phyloP scores from a whole-genome alignment of 345 rosid species.

The Gossypium raimondii region DNA sequence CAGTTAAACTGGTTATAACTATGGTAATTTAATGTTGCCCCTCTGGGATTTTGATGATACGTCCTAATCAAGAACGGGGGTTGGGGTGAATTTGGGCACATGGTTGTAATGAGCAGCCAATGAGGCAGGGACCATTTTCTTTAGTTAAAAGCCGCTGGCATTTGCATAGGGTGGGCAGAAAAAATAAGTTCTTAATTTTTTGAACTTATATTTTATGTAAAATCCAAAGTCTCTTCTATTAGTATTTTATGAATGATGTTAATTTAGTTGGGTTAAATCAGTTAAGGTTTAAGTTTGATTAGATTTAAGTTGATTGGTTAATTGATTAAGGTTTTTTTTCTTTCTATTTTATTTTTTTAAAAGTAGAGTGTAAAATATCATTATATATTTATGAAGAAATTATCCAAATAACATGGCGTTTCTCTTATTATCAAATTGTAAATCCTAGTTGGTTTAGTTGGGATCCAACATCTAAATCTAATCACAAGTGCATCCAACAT shows the following conservation, averaged over 20 bases:
- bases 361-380: neutral
- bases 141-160: neutral
- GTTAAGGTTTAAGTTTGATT: too few species aligned
- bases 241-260: too few species aligned
- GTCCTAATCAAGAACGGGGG: neutral
- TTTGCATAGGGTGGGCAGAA: neutral
- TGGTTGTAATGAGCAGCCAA: neutral
- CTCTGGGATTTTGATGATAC: neutral
- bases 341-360: too few species aligned
- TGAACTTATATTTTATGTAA: too few species aligned
- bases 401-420: neutral
- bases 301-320: too few species aligned
- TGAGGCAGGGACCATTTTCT: slow-evolving; percentile 18
- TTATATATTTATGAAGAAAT: neutral
- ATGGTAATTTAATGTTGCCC: neutral
- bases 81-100: too few species aligned
- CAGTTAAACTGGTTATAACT: neutral
- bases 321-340: too few species aligned
- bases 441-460: neutral
- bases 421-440: neutral
- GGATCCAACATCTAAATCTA: neutral
- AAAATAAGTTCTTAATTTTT: too few species aligned
- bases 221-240: too few species aligned
- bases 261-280: too few species aligned
- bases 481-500: neutral